These are phyloP conservation scores for Secale cereale DNA, from an alignment of 176 grass and related monocot species.

Conservation along the genomic window DNA sequence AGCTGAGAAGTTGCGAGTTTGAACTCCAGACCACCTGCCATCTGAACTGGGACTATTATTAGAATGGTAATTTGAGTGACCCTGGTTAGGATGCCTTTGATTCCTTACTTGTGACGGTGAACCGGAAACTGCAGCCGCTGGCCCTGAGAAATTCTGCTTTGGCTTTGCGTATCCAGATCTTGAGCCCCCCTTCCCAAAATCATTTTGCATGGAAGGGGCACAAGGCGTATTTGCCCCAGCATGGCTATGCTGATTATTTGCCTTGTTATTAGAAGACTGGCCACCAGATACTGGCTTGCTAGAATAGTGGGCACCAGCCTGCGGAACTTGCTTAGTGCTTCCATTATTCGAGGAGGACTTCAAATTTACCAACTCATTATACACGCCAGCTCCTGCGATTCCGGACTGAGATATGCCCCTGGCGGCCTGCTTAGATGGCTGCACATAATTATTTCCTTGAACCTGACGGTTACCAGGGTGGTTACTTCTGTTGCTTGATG, in stretches of 20 bases:
- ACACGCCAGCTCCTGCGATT: slow-evolving; percentile 49
- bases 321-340: slow-evolving; percentile 19
- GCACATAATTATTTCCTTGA: slow-evolving; percentile 31
- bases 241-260: slow-evolving; percentile 31
- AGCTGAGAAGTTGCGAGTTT: slow-evolving; percentile 33
- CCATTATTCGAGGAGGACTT: slow-evolving; percentile 41
- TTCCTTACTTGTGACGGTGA: slow-evolving; percentile 43
- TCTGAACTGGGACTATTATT: slow-evolving; percentile 44
- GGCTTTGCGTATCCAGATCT: slow-evolving; percentile 43
- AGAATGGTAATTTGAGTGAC: slow-evolving; percentile 46
- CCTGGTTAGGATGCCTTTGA: slow-evolving; percentile 46
- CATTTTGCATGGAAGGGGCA: slow-evolving; percentile 33
- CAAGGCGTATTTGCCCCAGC: slow-evolving; percentile 36
- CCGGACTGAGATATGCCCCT: slow-evolving; percentile 40
- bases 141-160: slow-evolving; percentile 43
- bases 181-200: slow-evolving; percentile 30
- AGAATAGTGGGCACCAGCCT: slow-evolving; percentile 38
- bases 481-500: slow-evolving; percentile 30
- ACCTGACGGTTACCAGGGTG: slow-evolving; percentile 14
- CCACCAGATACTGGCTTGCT: slow-evolving; percentile 32
- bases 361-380: slow-evolving; percentile 50
- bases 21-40: slow-evolving; percentile 34
- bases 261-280: slow-evolving; percentile 39
- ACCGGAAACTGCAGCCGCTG: slow-evolving; percentile 40
- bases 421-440: slow-evolving; percentile 45